Evolutionary conservation across 2,329 filamentous ascomycete genomes (phyloP).

Genomic region (Ceratocystis papillata): DNA sequence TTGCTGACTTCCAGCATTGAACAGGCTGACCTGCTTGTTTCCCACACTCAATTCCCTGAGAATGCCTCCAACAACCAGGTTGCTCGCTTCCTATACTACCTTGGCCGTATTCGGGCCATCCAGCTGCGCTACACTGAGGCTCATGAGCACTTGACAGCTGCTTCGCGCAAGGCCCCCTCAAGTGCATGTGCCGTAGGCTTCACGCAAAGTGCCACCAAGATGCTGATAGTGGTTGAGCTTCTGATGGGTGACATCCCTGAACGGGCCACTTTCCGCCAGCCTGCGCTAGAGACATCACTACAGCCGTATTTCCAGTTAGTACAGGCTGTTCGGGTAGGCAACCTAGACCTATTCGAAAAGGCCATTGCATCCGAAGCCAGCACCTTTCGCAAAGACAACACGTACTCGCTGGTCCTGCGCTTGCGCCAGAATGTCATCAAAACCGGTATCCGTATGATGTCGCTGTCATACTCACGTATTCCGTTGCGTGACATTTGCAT

Average conservation of each 20-base stretch:
- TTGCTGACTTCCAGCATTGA: constrained; percentile 91
- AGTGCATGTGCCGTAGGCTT: constrained; percentile 84
- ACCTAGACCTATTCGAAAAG: constrained; percentile 84
- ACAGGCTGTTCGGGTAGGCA: constrained; percentile 90
- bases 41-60: constrained; percentile 88
- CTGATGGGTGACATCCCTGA: constrained; percentile 98
- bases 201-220: constrained; percentile 89
- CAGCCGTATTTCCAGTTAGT: constrained; percentile 91
- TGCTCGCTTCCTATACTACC: constrained; percentile 91
- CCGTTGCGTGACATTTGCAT: constrained; percentile 96
- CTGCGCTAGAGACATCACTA: constrained; percentile 73
- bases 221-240: constrained; percentile 91
- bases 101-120: constrained; percentile 90
- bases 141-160: constrained; percentile 84
- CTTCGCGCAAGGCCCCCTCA: constrained; percentile 88
- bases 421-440: constrained; percentile 98
- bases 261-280: constrained; percentile 82
- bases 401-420: constrained; percentile 88
- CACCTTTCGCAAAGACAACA: constrained; percentile 84
- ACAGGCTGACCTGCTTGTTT: constrained; percentile 89
- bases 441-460: constrained; percentile 98
- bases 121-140: constrained; percentile 96
- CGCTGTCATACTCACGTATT: constrained; percentile 92
- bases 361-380: constrained; percentile 71
- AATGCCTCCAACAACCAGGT: constrained; percentile 97